Evolutionary conservation across 441 rosid genomes (phyloP).

Genomic region (Syzygium malaccense): DNA sequence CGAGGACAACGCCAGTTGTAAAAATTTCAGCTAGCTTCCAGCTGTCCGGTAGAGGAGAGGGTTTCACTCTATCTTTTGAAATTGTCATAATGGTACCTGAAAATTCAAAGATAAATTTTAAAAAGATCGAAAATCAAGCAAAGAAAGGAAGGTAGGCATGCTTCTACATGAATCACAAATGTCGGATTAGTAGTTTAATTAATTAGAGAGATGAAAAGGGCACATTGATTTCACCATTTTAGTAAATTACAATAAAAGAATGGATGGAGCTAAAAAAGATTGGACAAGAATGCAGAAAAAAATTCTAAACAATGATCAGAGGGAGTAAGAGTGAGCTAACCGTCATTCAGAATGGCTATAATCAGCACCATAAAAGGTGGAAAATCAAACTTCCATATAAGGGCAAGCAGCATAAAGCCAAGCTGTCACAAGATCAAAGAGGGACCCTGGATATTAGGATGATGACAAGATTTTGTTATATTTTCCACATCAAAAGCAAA

Average conservation of each 20-base stretch:
- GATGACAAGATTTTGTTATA: not conserved
- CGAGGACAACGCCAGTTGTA: constrained; percentile 1
- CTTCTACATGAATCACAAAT: not conserved
- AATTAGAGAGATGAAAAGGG: not conserved
- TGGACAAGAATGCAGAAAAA: not conserved
- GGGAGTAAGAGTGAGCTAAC: not conserved
- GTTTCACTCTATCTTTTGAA: constrained; percentile 7
- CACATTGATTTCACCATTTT: not conserved
- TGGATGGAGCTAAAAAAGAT: not conserved
- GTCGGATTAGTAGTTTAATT: not conserved
- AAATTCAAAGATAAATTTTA: not conserved
- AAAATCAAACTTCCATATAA: constrained; percentile 7
- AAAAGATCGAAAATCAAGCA: not conserved
- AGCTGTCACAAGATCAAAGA: not conserved
- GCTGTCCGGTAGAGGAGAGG: constrained; percentile 3
- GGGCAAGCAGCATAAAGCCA: constrained; percentile 4
- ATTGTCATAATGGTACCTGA: constrained; percentile 11
- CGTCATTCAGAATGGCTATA: constrained; percentile 6
- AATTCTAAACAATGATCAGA: not conserved
- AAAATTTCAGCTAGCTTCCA: constrained; percentile 7
- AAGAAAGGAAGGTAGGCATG: not conserved
- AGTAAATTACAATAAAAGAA: not conserved
- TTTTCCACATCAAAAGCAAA: not conserved
- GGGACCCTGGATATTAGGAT: not conserved
- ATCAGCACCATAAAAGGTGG: constrained; percentile 10